Evolutionary conservation across 176 grass and related monocot genomes (phyloP).

Genomic region (Bolboschoenus planiculmis): DNA sequence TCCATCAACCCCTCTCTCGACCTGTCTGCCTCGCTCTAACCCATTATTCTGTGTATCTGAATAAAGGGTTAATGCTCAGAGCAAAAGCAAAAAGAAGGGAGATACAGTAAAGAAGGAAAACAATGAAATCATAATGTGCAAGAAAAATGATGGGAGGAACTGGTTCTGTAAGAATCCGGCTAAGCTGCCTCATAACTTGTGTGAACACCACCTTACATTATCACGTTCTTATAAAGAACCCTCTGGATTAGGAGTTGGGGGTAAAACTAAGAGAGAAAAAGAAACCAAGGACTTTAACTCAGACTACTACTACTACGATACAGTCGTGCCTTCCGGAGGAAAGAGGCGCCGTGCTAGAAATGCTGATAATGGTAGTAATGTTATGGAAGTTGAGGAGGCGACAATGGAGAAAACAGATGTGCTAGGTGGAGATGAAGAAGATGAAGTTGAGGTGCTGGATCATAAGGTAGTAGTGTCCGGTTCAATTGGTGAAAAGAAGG

Average conservation of each 20-base stretch:
- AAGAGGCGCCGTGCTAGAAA: background rate
- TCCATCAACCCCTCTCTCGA: background rate
- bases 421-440: background rate
- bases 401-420: background rate
- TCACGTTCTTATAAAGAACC: background rate
- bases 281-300: background rate
- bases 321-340: background rate
- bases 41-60: background rate
- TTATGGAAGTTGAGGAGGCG: background rate
- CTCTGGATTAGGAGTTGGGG: background rate
- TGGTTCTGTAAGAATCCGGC: constrained; percentile 15
- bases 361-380: background rate
- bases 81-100: background rate
- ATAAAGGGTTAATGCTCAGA: background rate
- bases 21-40: background rate
- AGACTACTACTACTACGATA: background rate
- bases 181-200: background rate
- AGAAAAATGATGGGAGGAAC: constrained; percentile 16
- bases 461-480: background rate
- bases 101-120: background rate
- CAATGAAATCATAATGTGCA: background rate
- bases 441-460: background rate
- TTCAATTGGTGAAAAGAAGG: background rate
- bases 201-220: background rate
- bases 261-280: background rate